Evolutionary conservation across 1,284 basidiomycete genomes (phyloP), one percentile per base, ranked within the genome.

Genomic region (Ceratorhiza oryzae-sativae): DNA sequence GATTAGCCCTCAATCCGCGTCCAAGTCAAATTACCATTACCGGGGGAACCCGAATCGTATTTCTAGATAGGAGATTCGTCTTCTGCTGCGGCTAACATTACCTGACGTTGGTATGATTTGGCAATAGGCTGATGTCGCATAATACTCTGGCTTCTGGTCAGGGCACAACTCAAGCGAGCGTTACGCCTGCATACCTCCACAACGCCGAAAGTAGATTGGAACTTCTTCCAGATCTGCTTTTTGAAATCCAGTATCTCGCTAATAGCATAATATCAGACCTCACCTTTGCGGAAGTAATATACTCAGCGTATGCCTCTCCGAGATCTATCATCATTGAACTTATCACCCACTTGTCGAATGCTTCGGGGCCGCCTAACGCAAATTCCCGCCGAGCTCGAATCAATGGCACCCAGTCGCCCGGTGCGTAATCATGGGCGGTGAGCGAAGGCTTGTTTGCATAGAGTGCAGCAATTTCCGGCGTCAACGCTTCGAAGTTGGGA

Each of bases 21-120:
- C 90, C 89, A 84, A 87, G 74, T 78, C 77, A 51, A 83, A 79
- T 1, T 10, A 23, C 18, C 1, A 13, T 32, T n/a, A 61, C 59
- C 59, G n/a, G 5, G 59, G 59, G 76, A 93, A 93, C 77, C 89
- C 88, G 68, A 92, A 83, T 42, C 91, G 85, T 3, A 85, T 82
- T 80, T 93, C 92, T 15, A 88, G 79, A 77, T 93, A 93, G 1
- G 84, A 88, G 56, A 93, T 87, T 0, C 90, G 77, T 93, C 92
- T 42, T 85, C 86, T 6, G 90, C 84, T 0, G 86, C 88, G 41
- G 86, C 83, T 41, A 81, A 78, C 68, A 93, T 81, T 76, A 91
- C 90, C 75, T 88, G 83, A 41, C 85, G 83, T 55, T 90, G 80
- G 76, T 90, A 91, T 73, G 85, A 81, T 10, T 79, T 77, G 76